These are phyloP conservation scores for Lachnum nothofagi DNA, from an alignment of 2,329 filamentous ascomycete species.

Conservation along the genomic window DNA sequence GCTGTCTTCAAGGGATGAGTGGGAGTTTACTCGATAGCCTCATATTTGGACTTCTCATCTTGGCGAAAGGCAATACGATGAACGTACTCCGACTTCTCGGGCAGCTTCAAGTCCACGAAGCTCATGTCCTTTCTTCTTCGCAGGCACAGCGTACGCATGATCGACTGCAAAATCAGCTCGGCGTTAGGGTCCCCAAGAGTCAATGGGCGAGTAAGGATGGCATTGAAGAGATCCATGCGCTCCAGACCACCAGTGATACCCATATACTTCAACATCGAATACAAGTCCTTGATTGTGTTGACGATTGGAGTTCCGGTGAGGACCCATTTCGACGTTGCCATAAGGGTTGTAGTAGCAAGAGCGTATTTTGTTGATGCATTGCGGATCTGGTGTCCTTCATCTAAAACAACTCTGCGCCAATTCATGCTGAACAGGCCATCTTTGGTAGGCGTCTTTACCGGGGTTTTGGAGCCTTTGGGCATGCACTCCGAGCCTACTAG, in stretches of 20 bases:
- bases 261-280: conserved; percentile 73
- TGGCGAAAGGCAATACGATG: conserved; percentile 68
- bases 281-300: conserved; percentile 76
- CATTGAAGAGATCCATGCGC: conserved; percentile 67
- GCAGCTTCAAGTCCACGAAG: conserved; percentile 76
- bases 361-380: conserved; percentile 71
- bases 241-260: conserved; percentile 71
- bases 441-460: conserved; percentile 37
- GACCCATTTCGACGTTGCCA: conserved; percentile 71
- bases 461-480: conserved; percentile 40
- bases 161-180: conserved; percentile 62
- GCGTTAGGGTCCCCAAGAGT: conserved; percentile 52
- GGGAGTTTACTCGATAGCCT: conserved; percentile 57
- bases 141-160: conserved; percentile 77
- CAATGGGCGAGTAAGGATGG: conserved; percentile 64
- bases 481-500: conserved; percentile 65
- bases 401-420: conserved; percentile 76
- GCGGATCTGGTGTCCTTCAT: conserved; percentile 78
- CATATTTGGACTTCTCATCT: conserved; percentile 73
- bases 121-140: conserved; percentile 82
- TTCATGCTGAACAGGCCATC: conserved; percentile 56
- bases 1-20: neutral
- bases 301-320: conserved; percentile 78
- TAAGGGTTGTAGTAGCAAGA: conserved; percentile 60
- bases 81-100: conserved; percentile 70